phyloP scores from a whole-genome alignment of 192 early-diverging fungal species.

The Podila clonocystis region DNA sequence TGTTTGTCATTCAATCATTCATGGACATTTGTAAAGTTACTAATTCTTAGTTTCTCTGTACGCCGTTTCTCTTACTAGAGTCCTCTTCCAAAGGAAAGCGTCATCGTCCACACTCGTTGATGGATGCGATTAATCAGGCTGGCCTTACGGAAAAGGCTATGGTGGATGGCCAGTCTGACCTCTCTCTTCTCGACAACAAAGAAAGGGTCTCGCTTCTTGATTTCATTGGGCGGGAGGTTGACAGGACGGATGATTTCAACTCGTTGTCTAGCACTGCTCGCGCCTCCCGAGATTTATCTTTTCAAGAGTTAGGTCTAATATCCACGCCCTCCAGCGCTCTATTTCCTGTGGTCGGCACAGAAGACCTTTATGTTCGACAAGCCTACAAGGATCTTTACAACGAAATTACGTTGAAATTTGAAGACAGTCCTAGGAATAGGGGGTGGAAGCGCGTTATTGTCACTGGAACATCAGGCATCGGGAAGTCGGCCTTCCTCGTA shows the following conservation, averaged over 20 bases:
- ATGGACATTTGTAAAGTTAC: background rate
- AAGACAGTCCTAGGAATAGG: background rate
- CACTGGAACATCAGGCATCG: conserved; percentile 44
- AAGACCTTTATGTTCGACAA: conserved; percentile 24
- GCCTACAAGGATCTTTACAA: conserved; percentile 26
- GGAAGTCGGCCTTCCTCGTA: conserved; percentile 49
- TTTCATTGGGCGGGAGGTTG: conserved; percentile 4
- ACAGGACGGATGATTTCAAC: background rate
- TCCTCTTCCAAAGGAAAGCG: conserved; percentile 3
- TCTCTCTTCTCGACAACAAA: conserved; percentile 30
- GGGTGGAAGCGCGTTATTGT: conserved; percentile 20
- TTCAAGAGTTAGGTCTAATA: background rate
- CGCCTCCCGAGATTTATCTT: background rate
- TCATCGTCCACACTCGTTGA: background rate
- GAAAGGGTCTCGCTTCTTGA: conserved; percentile 16
- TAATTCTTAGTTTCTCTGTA: background rate
- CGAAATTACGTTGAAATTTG: conserved; percentile 1
- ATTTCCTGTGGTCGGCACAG: conserved; percentile 16
- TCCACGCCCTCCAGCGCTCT: background rate
- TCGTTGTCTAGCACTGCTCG: conserved; percentile 7
- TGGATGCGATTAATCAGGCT: conserved; percentile 5
- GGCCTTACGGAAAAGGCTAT: conserved; percentile 15
- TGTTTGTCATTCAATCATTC: background rate
- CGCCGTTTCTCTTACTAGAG: conserved; percentile 2
- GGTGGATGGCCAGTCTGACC: conserved; percentile 10